Conservation (phyloP, 345 rosid genomes). For the Hibiscus trionum region DNA sequence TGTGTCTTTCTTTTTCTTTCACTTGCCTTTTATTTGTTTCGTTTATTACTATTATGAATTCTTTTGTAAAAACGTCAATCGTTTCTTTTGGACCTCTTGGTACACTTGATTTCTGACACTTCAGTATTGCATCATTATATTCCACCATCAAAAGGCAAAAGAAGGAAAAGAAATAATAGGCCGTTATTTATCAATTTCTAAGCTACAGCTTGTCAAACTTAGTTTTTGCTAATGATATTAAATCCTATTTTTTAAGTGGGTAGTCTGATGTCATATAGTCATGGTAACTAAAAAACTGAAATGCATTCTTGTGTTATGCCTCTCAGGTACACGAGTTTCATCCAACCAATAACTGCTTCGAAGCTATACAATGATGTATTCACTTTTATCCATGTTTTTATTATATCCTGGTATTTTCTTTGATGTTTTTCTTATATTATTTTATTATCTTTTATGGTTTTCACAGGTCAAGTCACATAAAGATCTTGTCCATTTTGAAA, state of each 20-base stretch:
- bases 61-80: neutral
- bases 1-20: neutral
- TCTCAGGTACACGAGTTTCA: slow-evolving; percentile 90
- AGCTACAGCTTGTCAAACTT: too few species aligned
- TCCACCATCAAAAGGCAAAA: neutral
- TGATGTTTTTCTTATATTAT: slow-evolving; percentile 4
- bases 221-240: too few species aligned
- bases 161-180: neutral
- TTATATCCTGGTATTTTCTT: neutral
- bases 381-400: slow-evolving; percentile 9
- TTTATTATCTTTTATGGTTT: slow-evolving; percentile 4
- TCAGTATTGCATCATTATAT: neutral
- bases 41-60: neutral
- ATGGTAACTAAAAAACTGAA: neutral
- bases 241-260: neutral
- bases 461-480: slow-evolving; percentile 83
- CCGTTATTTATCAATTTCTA: too few species aligned
- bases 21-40: neutral
- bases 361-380: slow-evolving; percentile 84
- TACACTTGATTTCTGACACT: neutral
- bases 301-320: slow-evolving; percentile 5
- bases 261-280: neutral
- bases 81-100: neutral
- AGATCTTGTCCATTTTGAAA: slow-evolving; percentile 87
- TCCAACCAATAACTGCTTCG: slow-evolving; percentile 87